phyloP scores from a whole-genome alignment of 495 filamentous ascomycete genomes.

The Penicillium dipodomyicola region DNA sequence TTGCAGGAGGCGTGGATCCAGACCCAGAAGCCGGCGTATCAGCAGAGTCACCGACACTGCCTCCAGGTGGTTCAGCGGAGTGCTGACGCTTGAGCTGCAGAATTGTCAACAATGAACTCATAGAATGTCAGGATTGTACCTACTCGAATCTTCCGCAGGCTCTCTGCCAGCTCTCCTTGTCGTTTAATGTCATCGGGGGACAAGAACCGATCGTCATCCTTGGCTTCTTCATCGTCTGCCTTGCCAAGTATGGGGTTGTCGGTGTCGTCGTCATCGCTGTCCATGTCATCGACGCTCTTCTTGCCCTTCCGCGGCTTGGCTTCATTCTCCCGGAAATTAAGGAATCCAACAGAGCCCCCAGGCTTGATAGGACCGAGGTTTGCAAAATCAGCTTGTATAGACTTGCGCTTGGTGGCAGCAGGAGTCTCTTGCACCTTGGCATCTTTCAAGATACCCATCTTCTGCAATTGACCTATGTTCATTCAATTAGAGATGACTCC shows the following conservation, averaged over 20 bases:
- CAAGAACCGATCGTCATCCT: constrained; percentile 59
- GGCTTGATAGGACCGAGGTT: constrained; percentile 81
- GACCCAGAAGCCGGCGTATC: constrained; percentile 47
- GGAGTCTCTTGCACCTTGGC: constrained; percentile 58
- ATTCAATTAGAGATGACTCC: constrained; percentile 25
- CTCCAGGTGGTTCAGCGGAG: constrained; percentile 70
- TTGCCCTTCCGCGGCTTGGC: constrained; percentile 50
- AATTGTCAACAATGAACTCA: constrained; percentile 13
- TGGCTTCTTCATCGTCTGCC: constrained; percentile 71
- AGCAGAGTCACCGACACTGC: constrained; percentile 40
- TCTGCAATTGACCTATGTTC: constrained; percentile 76
- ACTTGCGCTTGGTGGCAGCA: constrained; percentile 64
- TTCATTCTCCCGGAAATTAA: constrained; percentile 78
- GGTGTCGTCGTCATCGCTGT: constrained; percentile 64
- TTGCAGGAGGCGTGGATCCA: constrained; percentile 36
- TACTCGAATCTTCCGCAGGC: constrained; percentile 90
- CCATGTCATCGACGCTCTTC: constrained; percentile 50
- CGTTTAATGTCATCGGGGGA: constrained; percentile 78
- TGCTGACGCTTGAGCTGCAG: constrained; percentile 89
- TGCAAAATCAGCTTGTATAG: constrained; percentile 75
- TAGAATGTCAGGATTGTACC: constrained; percentile 27
- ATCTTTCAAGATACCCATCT: constrained; percentile 80
- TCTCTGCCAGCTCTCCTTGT: constrained; percentile 84
- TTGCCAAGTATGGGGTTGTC: constrained; percentile 55
- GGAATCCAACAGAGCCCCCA: constrained; percentile 81